These are phyloP conservation scores for Penicillium coffeae DNA, from an alignment of 495 filamentous ascomycete species.

Conservation along the genomic window DNA sequence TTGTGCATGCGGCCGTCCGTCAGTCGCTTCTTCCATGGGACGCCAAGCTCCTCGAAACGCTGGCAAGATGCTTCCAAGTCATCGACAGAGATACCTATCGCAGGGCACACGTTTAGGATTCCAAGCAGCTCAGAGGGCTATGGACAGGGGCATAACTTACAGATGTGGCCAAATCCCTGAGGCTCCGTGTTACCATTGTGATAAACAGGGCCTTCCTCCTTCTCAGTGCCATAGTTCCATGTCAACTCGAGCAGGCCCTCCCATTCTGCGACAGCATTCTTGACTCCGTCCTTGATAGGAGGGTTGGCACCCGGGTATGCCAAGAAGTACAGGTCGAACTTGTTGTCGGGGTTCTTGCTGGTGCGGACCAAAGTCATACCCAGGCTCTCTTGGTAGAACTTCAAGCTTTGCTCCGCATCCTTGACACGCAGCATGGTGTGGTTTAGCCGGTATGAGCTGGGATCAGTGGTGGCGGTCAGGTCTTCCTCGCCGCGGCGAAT, in stretches of 20 bases:
- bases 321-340: slow-evolving; percentile 91
- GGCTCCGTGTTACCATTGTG: slow-evolving; percentile 90
- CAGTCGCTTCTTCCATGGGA: slow-evolving; percentile 91
- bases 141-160: no score
- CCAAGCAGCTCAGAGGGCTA: slow-evolving; percentile 38
- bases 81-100: slow-evolving; percentile 83
- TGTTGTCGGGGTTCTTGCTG: slow-evolving; percentile 60
- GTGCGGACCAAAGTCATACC: slow-evolving; percentile 82
- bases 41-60: slow-evolving; percentile 74
- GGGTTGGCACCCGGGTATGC: slow-evolving; percentile 60
- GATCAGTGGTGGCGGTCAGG: slow-evolving; percentile 49
- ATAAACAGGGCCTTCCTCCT: slow-evolving; percentile 76
- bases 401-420: slow-evolving; percentile 73
- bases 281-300: slow-evolving; percentile 44
- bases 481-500: slow-evolving; percentile 53
- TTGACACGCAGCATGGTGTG: slow-evolving; percentile 94
- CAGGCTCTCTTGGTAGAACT: slow-evolving; percentile 86
- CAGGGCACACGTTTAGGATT: slow-evolving; percentile 43
- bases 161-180: slow-evolving; percentile 91
- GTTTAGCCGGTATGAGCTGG: slow-evolving; percentile 53
- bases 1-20: slow-evolving; percentile 91
- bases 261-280: slow-evolving; percentile 57
- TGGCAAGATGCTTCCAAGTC: slow-evolving; percentile 80
- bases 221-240: slow-evolving; percentile 97
- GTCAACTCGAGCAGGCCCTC: slow-evolving; percentile 90